These are phyloP conservation scores for Paradendryphiella salina DNA, from an alignment of 2,329 filamentous ascomycete species.

Conservation along the genomic window DNA sequence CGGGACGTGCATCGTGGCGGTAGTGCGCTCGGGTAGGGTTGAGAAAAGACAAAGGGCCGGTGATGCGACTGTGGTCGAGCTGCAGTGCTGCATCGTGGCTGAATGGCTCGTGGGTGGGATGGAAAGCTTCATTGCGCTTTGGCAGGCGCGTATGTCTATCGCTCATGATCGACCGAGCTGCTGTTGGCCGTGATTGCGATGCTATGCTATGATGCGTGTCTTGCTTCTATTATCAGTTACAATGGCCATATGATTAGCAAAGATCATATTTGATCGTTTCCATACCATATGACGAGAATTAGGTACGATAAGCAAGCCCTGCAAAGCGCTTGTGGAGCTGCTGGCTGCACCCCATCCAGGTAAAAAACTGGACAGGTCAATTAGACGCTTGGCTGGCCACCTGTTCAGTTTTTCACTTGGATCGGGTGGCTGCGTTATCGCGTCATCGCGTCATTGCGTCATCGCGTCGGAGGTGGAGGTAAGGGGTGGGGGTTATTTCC, in stretches of 20 bases:
- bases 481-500: background rate
- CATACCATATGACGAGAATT: background rate
- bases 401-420: too few relatives aligned
- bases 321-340: background rate
- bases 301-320: background rate
- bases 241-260: background rate
- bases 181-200: background rate
- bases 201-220: background rate
- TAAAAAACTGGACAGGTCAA: too few relatives aligned
- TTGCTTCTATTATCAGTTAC: background rate
- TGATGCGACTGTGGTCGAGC: constrained; percentile 27
- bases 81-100: constrained; percentile 23
- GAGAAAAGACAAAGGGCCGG: constrained; percentile 53
- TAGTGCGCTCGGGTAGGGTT: constrained; percentile 52
- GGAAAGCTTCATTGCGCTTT: constrained; percentile 37
- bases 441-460: too few relatives aligned
- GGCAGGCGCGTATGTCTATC: background rate
- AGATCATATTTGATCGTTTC: background rate
- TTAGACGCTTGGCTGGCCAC: too few relatives aligned
- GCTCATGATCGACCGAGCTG: background rate
- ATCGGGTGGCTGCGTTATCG: too few relatives aligned
- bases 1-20: constrained; percentile 31
- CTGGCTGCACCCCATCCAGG: too few relatives aligned
- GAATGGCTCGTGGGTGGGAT: constrained; percentile 32
- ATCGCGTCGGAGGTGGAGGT: background rate